Evolutionary conservation across 192 early-diverging fungal species (phyloP).

Genomic region (Backusella liffmaniae): DNA sequence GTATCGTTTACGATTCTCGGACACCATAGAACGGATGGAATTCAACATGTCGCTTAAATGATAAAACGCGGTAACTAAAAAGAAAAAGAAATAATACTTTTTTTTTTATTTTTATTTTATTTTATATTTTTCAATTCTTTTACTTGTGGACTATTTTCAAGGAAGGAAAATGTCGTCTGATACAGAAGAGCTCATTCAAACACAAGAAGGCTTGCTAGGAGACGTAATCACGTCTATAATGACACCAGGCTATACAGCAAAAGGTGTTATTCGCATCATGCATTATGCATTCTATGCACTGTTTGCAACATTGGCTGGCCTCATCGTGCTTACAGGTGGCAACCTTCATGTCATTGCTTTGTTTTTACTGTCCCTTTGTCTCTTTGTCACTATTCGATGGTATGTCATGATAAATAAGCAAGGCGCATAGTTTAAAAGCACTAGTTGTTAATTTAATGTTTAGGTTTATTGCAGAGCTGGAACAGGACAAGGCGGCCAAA

Average conservation of each 20-base stretch:
- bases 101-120: too few species aligned
- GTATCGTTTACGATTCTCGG: slow-evolving; percentile 36
- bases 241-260: slow-evolving; percentile 40
- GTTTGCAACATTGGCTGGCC: slow-evolving; percentile 25
- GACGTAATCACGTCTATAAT: slow-evolving; percentile 37
- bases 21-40: slow-evolving; percentile 18
- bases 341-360: slow-evolving; percentile 37
- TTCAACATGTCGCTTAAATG: slow-evolving; percentile 19
- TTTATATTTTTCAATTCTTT: not conserved
- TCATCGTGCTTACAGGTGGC: slow-evolving; percentile 29
- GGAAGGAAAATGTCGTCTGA: not conserved
- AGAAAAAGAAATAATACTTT: too few species aligned
- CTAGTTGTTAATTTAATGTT: not conserved
- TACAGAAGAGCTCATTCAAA: not conserved
- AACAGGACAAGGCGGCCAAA: not conserved
- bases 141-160: not conserved
- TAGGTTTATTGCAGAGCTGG: slow-evolving; percentile 1
- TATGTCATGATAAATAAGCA: not conserved
- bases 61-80: not conserved
- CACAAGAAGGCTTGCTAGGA: slow-evolving; percentile 13
- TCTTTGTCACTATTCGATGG: slow-evolving; percentile 35
- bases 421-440: too few species aligned
- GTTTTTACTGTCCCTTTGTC: slow-evolving; percentile 29
- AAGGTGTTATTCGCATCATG: slow-evolving; percentile 32
- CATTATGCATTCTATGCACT: slow-evolving; percentile 36